These are phyloP conservation scores for Catunica adiposa DNA, from an alignment of 2,329 filamentous ascomycete species.

Conservation along the genomic window DNA sequence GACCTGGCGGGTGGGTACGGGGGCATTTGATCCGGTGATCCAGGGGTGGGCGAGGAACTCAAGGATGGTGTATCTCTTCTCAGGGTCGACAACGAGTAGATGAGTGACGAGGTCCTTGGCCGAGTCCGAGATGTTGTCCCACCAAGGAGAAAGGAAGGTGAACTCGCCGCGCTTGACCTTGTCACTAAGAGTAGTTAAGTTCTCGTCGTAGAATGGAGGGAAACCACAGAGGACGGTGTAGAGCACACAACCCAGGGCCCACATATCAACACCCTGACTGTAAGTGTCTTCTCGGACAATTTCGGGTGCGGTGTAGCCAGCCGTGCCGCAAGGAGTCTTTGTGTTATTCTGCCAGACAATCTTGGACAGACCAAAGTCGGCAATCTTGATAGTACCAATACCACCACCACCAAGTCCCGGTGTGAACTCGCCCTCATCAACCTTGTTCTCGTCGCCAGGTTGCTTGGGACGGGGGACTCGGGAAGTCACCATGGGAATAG, in stretches of 20 bases:
- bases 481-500: constrained; percentile 63
- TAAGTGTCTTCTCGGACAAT: constrained; percentile 98
- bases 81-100: constrained; percentile 82
- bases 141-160: constrained; percentile 96
- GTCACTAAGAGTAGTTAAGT: constrained; percentile 88
- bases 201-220: constrained; percentile 96
- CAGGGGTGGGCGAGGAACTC: constrained; percentile 92
- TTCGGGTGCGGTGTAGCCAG: constrained; percentile 93
- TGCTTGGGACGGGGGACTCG: constrained; percentile 65
- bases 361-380: constrained; percentile 94
- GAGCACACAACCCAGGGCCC: constrained; percentile 89
- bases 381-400: constrained; percentile 91
- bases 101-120: constrained; percentile 91
- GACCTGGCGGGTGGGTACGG: constrained; percentile 14
- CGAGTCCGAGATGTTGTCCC: constrained; percentile 93
- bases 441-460: constrained; percentile 91
- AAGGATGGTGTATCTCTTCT: constrained; percentile 83
- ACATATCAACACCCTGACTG: constrained; percentile 98
- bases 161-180: constrained; percentile 96
- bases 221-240: constrained; percentile 96
- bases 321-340: constrained; percentile 97
- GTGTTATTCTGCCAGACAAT: constrained; percentile 97
- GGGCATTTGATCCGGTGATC: constrained; percentile 43
- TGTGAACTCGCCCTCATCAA: constrained; percentile 87
- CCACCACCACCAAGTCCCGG: constrained; percentile 68